Base-by-base conservation (phyloP, 768 basidiomycete species). In the Boletus subcaerulescens region DNA sequence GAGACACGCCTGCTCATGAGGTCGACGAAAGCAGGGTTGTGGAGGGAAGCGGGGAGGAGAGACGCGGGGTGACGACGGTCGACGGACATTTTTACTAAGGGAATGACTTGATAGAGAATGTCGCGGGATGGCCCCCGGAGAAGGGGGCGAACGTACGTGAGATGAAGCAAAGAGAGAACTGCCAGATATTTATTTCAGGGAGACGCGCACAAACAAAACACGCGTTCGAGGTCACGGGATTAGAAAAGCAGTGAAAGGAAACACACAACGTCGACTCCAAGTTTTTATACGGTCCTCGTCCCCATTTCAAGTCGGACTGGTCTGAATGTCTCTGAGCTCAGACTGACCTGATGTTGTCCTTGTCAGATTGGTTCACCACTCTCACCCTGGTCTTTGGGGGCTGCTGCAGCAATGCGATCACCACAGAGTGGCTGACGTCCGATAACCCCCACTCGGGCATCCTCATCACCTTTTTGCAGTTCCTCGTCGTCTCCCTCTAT, bases 401-500 rank as follows among this genome's bases (percentile, higher is more conserved):
- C 1, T 97, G 94, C 71, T 97, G 94, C 77, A 85, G 89, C 63
- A 93, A 92, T 68, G 91, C 91, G 32, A 77, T 90, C 54, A 85
- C 91, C 0, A 70, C 88, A 1, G 91, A 93, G 70, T 81, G 84
- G 55, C 72, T 91, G 18, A 91, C 89, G 3, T 77, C 83, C 4
- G 72, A 78, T 38, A 78, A 87, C 64, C 87, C 90, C 0, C 73
- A 77, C n/a, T 75, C 85, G 36, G 94, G 93, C 44, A 82, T 88
- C 20, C 79, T 96, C 40, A 84, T 96, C 63, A 98, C 95, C 0
- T 88, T 94, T 62, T 80, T 86, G 48, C 94, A 97, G 70, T 95
- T 94, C 69, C 55, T 89, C 47, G 64, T 88, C 61, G 85, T 95
- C 58, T 84, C 91, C 14, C 59, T 92, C 1, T 77, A 88, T 62